Conservation (phyloP, 305 asterid species). For the Stenogyne calaminthoides region DNA sequence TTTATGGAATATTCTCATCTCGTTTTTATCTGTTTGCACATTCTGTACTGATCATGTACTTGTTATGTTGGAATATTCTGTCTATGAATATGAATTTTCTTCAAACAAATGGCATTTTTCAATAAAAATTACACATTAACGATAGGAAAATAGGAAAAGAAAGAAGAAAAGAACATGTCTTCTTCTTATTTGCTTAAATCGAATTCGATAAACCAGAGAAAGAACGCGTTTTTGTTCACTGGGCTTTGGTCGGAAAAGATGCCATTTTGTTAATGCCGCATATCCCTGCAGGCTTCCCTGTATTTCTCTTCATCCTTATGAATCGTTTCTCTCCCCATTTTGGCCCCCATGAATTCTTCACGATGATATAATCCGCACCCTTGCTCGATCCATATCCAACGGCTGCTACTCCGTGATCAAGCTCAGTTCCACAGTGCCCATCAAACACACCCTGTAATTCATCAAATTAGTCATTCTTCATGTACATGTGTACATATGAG, state of each 20-base stretch:
- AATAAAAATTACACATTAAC: constrained; percentile 21
- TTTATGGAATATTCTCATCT: not conserved
- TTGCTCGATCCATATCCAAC: constrained; percentile 63
- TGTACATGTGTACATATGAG: not conserved
- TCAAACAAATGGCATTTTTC: constrained; percentile 22
- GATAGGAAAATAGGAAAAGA: not conserved
- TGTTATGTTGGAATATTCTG: constrained; percentile 8
- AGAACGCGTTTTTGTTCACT: constrained; percentile 33
- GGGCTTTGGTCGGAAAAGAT: constrained; percentile 78
- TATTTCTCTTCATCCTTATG: constrained; percentile 82
- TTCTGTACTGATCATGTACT: not conserved
- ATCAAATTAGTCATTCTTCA: constrained; percentile 7
- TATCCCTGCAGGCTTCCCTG: constrained; percentile 63
- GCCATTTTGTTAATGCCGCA: constrained; percentile 89
- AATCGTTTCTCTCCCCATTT: constrained; percentile 94
- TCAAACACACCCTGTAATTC: constrained; percentile 74
- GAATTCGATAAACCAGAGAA: not conserved
- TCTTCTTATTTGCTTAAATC: constrained; percentile 32
- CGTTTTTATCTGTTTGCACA: not conserved
- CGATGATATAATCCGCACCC: constrained; percentile 49
- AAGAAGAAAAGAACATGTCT: not conserved
- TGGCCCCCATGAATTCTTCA: constrained; percentile 82
- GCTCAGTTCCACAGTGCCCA: constrained; percentile 72
- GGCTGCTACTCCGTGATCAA: constrained; percentile 69
- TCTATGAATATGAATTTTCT: constrained; percentile 11